These are phyloP conservation scores for Simmondsia chinensis DNA, from an alignment of 148 eudicot species.

Conservation along the genomic window DNA sequence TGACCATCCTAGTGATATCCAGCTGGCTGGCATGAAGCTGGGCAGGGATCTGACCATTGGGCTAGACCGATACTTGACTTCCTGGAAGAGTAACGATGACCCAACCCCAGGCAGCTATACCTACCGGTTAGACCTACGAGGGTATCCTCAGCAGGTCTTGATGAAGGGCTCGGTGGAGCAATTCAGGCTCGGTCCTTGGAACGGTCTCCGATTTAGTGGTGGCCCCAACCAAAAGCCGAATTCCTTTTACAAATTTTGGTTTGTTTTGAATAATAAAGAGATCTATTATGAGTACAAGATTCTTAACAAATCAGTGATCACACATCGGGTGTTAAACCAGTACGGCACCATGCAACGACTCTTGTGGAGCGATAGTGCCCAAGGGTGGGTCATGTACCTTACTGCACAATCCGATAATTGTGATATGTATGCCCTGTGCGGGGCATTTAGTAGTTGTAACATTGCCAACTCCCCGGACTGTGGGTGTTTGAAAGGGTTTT, in stretches of 20 bases:
- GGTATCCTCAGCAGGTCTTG: not conserved
- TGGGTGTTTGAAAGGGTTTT: constrained; percentile 1
- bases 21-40: not conserved
- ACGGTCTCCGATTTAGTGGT: constrained; percentile 2
- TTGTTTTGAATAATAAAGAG: not conserved
- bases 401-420: not conserved
- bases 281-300: not conserved
- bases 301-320: not conserved
- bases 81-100: too few relatives aligned
- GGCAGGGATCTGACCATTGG: too few relatives aligned
- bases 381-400: not conserved
- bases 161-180: too few relatives aligned
- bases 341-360: not conserved
- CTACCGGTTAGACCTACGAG: not conserved
- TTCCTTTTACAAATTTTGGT: not conserved
- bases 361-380: not conserved
- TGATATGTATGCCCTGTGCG: too few relatives aligned
- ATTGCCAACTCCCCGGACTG: too few relatives aligned
- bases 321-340: not conserved
- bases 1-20: too few relatives aligned
- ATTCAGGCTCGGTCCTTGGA: constrained; percentile 1
- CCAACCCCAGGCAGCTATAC: too few relatives aligned
- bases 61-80: too few relatives aligned
- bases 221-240: not conserved
- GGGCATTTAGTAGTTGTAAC: too few relatives aligned